These are phyloP conservation scores for Mycena epipterygia DNA, from an alignment of 768 basidiomycete species.

Conservation along the genomic window DNA sequence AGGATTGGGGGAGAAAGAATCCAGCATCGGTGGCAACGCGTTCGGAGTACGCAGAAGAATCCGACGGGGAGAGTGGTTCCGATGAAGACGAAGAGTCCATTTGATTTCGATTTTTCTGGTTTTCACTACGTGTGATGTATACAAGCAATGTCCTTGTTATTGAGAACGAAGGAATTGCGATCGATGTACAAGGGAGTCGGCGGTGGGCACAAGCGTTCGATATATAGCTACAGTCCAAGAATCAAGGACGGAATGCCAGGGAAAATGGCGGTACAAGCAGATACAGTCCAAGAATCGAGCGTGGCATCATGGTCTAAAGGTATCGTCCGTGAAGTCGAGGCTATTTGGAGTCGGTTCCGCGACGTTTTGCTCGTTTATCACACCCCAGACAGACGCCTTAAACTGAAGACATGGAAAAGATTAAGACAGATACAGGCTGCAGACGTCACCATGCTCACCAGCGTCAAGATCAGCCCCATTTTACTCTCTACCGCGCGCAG, in stretches of 20 bases:
- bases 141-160: no score
- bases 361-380: constrained; percentile 85
- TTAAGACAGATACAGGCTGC: constrained; percentile 42
- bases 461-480: constrained; percentile 93
- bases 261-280: background rate
- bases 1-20: constrained; percentile 29
- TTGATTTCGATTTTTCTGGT: no score
- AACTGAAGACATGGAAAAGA: constrained; percentile 67
- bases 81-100: no score
- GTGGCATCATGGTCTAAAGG: constrained; percentile 27
- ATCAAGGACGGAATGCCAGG: background rate
- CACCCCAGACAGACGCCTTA: constrained; percentile 97
- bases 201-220: no score
- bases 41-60: background rate
- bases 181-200: no score
- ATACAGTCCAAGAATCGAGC: background rate
- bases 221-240: no score
- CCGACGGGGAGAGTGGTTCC: no score
- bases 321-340: constrained; percentile 34
- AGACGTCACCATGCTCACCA: constrained; percentile 64
- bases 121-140: no score
- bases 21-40: constrained; percentile 9
- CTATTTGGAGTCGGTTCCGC: constrained; percentile 39
- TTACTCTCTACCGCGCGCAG: constrained; percentile 90
- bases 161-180: no score